phyloP scores from a whole-genome alignment of 352 stramenopile species.

The Phytophthora boehmeriae region DNA sequence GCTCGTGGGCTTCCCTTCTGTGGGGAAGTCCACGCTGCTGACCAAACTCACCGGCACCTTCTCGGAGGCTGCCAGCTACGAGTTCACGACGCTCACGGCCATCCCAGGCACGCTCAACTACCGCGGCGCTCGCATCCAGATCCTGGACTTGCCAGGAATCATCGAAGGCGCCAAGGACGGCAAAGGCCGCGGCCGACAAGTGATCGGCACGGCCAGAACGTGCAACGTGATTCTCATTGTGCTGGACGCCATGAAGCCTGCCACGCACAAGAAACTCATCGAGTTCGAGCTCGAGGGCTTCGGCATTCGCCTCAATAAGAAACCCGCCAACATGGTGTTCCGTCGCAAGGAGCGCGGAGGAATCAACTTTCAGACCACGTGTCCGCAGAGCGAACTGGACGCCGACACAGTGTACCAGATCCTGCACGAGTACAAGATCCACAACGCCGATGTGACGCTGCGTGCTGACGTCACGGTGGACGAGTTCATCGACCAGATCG shows the following conservation, averaged over 20 bases:
- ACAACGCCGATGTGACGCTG: conserved; percentile 97
- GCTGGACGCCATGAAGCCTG: conserved; percentile 96
- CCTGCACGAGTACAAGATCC: conserved; percentile 98
- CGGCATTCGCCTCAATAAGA: conserved; percentile 99
- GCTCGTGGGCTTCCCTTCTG: conserved; percentile 98
- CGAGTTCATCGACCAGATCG: conserved; percentile 99
- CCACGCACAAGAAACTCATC: conserved; percentile 99
- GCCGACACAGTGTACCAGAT: conserved; percentile 94
- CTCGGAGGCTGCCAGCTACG: conserved; percentile 96
- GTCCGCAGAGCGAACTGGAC: conserved; percentile 93
- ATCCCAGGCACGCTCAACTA: conserved; percentile 99
- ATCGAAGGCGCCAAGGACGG: conserved; percentile 99
- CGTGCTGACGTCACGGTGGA: conserved; percentile 97
- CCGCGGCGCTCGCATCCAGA: conserved; percentile 86
- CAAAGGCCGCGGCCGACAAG: conserved; percentile 96
- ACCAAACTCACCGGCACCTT: conserved; percentile 97
- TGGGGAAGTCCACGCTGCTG: conserved; percentile 98
- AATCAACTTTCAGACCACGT: conserved; percentile 96
- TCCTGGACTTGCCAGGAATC: conserved; percentile 95
- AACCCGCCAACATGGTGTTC: conserved; percentile 96
- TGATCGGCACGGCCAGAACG: conserved; percentile 96
- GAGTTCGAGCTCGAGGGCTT: conserved; percentile 98
- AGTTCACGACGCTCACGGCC: conserved; percentile 99
- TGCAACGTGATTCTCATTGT: conserved; percentile 99
- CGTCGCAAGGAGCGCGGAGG: conserved; percentile 97